Evolutionary conservation across 2,329 filamentous ascomycete genomes (phyloP), one percentile per base, ranked within the genome.

Genomic region (Aureobasidium sp.): DNA sequence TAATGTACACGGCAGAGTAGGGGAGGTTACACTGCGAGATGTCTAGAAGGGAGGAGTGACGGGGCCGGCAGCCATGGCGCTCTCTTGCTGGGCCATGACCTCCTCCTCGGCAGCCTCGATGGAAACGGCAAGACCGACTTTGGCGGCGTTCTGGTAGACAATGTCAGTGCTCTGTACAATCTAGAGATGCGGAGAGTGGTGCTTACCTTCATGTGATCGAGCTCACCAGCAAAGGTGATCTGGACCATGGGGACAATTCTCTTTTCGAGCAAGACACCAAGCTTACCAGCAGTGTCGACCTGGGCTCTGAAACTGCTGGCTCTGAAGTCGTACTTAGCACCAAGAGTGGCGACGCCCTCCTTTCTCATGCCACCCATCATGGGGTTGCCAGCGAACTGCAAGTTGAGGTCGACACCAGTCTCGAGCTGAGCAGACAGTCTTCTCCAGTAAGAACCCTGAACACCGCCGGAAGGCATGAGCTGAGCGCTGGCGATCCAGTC

Each of bases 301-400:
- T 99, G 94, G 48, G 93, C 94, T 67, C 93, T 87, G 86, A 97
- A 96, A 56, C 91, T 94, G 61, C 90, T 94, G 79, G 91, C 90
- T 73, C 90, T 86, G 85, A 99, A 99, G 76, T 97, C 93, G 79
- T 99, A 99, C 79, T 99, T 99, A 74, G 91, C 90, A 71, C 93
- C 94, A 70, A 97, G 84, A 61, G 92, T 91, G 60, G 95, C 92
- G 65, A 90, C 84, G 62, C 94, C 94, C 76, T 99, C 92, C 77
- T 91, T 93, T 75, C 87, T 84, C 60, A 87, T 75, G 51, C 86
- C 86, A 64, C 82, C 85, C 70, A 90, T 90, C 86, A 94, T 91
- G 52, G 86, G 81, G 36, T 85, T 82, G 32, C 78, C 79, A 27
- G 83, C 86, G 68, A 96, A 88, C 67, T 92, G 88, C 64, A 99